phyloP scores from a whole-genome alignment of 495 filamentous ascomycete genomes.

The Chlorociboria aeruginascens region DNA sequence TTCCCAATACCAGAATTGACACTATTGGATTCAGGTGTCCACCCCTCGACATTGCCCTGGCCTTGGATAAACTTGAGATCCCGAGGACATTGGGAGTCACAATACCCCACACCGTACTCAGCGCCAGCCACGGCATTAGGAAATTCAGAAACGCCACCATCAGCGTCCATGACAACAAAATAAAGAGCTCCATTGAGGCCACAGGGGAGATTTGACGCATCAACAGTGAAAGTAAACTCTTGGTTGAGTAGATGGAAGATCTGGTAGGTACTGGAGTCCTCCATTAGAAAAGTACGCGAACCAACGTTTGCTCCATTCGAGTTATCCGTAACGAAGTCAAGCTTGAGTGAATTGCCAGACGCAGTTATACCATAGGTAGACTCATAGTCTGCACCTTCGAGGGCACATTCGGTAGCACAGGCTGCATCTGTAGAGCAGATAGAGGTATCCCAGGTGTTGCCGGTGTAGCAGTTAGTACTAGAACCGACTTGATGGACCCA shows the following conservation, averaged over 20 bases:
- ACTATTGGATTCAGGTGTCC: constrained; percentile 36
- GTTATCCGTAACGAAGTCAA: constrained; percentile 39
- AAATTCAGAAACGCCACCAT: constrained; percentile 43
- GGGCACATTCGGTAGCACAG: constrained; percentile 45
- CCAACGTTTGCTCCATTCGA: constrained; percentile 32
- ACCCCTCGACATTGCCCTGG: constrained; percentile 35
- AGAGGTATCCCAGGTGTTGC: constrained; percentile 41
- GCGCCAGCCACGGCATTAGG: constrained; percentile 53
- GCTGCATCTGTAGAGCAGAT: constrained; percentile 39
- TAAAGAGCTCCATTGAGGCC: constrained; percentile 65
- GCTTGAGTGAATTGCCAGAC: constrained; percentile 34
- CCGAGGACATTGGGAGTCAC: constrained; percentile 59
- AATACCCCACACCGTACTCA: constrained; percentile 60
- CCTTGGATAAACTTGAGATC: constrained; percentile 59
- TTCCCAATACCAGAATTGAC: constrained; percentile 42
- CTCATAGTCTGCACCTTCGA: constrained; percentile 48
- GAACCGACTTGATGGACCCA: constrained; percentile 39
- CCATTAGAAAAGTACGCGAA: constrained; percentile 49
- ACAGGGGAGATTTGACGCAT: constrained; percentile 53
- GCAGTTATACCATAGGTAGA: constrained; percentile 44
- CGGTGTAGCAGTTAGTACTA: constrained; percentile 54
- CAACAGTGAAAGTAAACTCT: constrained; percentile 60
- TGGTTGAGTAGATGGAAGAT: constrained; percentile 44
- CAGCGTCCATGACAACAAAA: constrained; percentile 50
- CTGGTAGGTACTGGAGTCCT: constrained; percentile 41